Evolutionary conservation across 208 protist genomes (phyloP), one percentile per base, ranked within the genome.

Genomic region (Leishmania amazonensis): DNA sequence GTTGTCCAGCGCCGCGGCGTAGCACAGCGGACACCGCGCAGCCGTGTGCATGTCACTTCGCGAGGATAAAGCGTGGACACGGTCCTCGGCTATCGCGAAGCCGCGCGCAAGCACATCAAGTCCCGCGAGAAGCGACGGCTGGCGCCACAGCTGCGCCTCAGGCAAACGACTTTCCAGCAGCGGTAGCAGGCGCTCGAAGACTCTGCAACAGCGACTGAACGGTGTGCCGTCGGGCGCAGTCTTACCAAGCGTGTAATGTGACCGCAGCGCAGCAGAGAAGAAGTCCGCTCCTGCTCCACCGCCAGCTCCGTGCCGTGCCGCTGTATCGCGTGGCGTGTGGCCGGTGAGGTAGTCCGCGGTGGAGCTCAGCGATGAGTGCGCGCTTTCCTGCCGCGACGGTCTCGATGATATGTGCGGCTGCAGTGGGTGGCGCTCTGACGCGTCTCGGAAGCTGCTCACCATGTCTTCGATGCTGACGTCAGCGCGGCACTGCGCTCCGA

Each of bases 61-160:
- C 35, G 54, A 57, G 21, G 31, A 15, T 38, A 15, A n/a, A 4
- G 67, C 77, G 72, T 93, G 91, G 8, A 83, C 62, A 51, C 21
- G 1, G 17, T 1, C 60, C 68, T 91, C 85, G 42, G 89, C 80
- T 0, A 21, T 28, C 81, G 76, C 88, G 35, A 93, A 64, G 2
- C 67, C 57, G 31, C 77, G 81, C 35, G 88, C 86, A n/a, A 93
- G 54, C 19, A 78, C 68, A 49, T 89, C 89, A 11, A 95, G 73
- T 1, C 87, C 89, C 13, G 91, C 89, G 28, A 95, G 58, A 28
- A 95, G 80, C 0, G 89, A 85, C 1, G 91, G 91, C n/a, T 89
- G 89, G 4, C 91, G 85, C 91, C 88, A 93, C 38, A 93, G 75
- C 75, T 91, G 85, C 38, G 76, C 8, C 31, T 76, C 17, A 9